Evolutionary conservation across 2,329 filamentous ascomycete species (phyloP).

Genomic region (Ceratocystis harringtonii): DNA sequence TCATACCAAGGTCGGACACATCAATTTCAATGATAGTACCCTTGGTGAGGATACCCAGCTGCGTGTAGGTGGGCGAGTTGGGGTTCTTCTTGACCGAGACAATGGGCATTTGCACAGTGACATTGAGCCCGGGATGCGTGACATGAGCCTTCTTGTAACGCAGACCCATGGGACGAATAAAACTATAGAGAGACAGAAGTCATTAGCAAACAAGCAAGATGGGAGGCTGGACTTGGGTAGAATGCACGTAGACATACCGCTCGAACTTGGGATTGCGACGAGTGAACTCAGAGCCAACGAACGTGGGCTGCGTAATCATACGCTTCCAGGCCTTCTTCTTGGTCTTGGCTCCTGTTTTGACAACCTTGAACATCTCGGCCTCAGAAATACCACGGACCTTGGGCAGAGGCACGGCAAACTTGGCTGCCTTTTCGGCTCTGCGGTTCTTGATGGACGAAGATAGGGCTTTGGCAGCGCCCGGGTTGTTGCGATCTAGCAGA

Average conservation of each 20-base stretch:
- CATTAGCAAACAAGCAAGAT: conserved; percentile 33
- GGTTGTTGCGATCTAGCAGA: conserved; percentile 66
- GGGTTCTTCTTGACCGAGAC: conserved; percentile 53
- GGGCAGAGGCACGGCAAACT: conserved; percentile 80
- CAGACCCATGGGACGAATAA: conserved; percentile 36
- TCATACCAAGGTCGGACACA: conserved; percentile 77
- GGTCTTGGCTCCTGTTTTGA: conserved; percentile 92
- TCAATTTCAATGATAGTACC: conserved; percentile 77
- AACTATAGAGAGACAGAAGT: conserved; percentile 28
- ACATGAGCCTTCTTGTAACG: conserved; percentile 40
- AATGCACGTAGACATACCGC: conserved; percentile 22
- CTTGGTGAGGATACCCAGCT: conserved; percentile 77
- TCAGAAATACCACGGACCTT: conserved; percentile 89
- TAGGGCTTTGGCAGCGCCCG: conserved; percentile 50
- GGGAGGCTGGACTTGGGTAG: neutral
- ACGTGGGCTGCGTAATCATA: conserved; percentile 46
- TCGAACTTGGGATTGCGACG: conserved; percentile 69
- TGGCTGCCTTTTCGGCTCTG: conserved; percentile 80
- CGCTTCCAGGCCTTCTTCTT: conserved; percentile 69
- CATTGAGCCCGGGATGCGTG: conserved; percentile 61
- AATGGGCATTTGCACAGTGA: conserved; percentile 78
- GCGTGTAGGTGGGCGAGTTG: conserved; percentile 80
- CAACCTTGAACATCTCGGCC: conserved; percentile 95
- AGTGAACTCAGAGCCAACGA: conserved; percentile 85
- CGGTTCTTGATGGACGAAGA: conserved; percentile 90